Evolutionary conservation across 345 rosid species (phyloP), one percentile per base, ranked within the genome.

Genomic region (Euphorbia peplus): DNA sequence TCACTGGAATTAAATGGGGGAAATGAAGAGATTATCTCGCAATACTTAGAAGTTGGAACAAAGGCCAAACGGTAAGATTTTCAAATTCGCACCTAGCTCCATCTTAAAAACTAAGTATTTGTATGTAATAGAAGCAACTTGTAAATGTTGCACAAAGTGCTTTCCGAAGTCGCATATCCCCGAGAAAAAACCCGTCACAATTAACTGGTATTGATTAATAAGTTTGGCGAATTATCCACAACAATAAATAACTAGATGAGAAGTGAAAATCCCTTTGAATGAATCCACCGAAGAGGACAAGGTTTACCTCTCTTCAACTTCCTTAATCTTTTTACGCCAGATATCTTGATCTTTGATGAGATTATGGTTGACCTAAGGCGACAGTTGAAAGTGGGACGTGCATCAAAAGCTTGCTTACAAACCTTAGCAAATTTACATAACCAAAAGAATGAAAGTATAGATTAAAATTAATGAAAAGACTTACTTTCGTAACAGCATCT

Each of bases 241-340:
- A 26, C 26, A 11, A 57, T 29, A 32, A 3, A 21, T 11, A 56
- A 26, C 60, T 26, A 50, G 11, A 65, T 30, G 44, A 65, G 48
- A 19, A 21, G 25, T 25, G n/a, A 19, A 47, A 48, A 44, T 15
- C 5, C 41, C 41, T 50, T 18, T 15, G 19, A 15, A 30, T 46
- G n/a, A 30, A 71, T 26, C 11, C 59, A 59, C 15, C 64, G n/a
- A 22, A 63, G 37, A n/a, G 37, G 60, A 68, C 35, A 59, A 44
- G 46, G 30, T 19, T 16, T 74, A 92, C 92, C 98, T 90, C 73
- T 90, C 87, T 78, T 90, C 98, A 60, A 84, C 81, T 81, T 91
- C 93, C 82, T 84, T 85, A 15, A 80, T 81, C 81, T 77, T 87
- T 50, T 78, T 79, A 30, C 84, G 78, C 91, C 87, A 83, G n/a